These are phyloP conservation scores for Solanum lycopersicoides DNA, from an alignment of 257 asterid species.

Conservation along the genomic window DNA sequence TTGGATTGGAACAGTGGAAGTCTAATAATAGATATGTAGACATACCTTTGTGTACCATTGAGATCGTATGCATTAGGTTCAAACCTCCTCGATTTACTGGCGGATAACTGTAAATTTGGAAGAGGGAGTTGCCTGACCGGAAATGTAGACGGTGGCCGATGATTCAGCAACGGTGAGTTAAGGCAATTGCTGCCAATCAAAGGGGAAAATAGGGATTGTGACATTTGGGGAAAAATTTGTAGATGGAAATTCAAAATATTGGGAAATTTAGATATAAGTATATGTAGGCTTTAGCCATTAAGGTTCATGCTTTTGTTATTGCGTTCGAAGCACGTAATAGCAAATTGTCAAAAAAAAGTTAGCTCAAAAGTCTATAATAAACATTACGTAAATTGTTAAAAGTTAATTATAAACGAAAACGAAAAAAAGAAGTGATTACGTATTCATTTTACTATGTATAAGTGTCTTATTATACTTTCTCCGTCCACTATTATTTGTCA, in stretches of 20 bases:
- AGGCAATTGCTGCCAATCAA: not conserved
- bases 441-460: no score
- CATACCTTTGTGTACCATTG: conserved; percentile 58
- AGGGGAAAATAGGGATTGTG: not conserved
- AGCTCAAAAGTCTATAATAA: no score
- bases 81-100: conserved; percentile 13
- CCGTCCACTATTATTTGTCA: no score
- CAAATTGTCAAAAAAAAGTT: no score
- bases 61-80: conserved; percentile 26
- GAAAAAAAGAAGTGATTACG: no score
- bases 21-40: not conserved
- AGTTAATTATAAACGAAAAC: no score
- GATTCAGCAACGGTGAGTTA: not conserved
- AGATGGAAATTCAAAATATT: not conserved
- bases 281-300: not conserved
- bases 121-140: conserved; percentile 15
- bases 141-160: conserved; percentile 4
- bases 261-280: not conserved
- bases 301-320: not conserved
- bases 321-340: not conserved
- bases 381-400: no score
- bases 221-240: not conserved
- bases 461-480: no score
- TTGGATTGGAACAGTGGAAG: not conserved
- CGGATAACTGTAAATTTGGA: conserved; percentile 1